Percentiles rank a stretch among this genome's conserved stretches.
These are phyloP conservation scores for Pseudognaphalium luteoalbum DNA, from an alignment of 129 eudicot species.

Conservation along the genomic window DNA sequence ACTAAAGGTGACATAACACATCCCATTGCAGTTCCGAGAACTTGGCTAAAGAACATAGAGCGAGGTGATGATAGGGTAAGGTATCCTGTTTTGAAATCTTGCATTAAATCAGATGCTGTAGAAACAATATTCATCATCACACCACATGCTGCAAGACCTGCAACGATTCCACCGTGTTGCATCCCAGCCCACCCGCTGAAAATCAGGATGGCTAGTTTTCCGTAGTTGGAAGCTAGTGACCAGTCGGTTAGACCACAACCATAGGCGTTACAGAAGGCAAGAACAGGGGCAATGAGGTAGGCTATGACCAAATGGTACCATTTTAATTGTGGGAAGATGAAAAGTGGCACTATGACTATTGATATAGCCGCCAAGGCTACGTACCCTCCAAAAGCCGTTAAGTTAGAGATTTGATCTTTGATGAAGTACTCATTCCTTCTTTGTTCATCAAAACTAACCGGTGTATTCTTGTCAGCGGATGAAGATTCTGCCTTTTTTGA, in stretches of 20 bases:
- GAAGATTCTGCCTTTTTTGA: conserved; percentile 11
- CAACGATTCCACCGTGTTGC: conserved; percentile 57
- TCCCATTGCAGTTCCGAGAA: conserved; percentile 65
- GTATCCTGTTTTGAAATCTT: conserved; percentile 67
- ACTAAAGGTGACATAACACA: conserved; percentile 58
- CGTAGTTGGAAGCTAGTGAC: conserved; percentile 72
- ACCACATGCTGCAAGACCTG: conserved; percentile 78
- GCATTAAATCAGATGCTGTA: conserved; percentile 67
- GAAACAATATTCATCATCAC: conserved; percentile 71
- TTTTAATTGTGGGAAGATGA: conserved; percentile 53
- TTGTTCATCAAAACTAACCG: conserved; percentile 40
- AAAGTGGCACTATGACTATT: conserved; percentile 37
- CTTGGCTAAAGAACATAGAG: conserved; percentile 73
- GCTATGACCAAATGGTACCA: conserved; percentile 63
- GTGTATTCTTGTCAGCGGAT: conserved; percentile 11
- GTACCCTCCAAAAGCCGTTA: conserved; percentile 52
- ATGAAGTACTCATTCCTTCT: conserved; percentile 46
- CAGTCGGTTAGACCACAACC: conserved; percentile 78
- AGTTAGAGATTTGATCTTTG: conserved; percentile 56
- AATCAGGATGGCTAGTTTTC: conserved; percentile 56
- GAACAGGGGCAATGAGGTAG: conserved; percentile 52
- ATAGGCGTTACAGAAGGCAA: conserved; percentile 75
- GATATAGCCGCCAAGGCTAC: conserved; percentile 42
- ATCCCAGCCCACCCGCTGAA: conserved; percentile 60
- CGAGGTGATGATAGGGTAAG: conserved; percentile 71